Conservation (phyloP, 2,329 filamentous ascomycete genomes). For the Basipetospora sp. region DNA sequence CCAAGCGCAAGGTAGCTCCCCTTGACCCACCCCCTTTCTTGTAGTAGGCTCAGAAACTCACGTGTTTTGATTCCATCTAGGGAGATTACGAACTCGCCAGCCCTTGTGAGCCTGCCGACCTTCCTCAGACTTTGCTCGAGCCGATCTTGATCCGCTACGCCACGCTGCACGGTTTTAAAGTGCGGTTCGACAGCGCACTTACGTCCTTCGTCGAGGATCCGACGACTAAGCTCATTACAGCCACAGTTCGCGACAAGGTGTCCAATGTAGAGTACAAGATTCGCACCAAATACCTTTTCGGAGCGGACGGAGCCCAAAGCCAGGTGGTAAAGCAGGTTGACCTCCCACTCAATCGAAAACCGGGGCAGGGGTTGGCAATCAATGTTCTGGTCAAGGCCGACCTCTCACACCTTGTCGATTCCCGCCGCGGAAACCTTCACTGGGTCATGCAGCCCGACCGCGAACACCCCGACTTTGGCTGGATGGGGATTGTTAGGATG, state of each 20-base stretch:
- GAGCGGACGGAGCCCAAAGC: slow-evolving; percentile 33
- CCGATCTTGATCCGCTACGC: slow-evolving; percentile 26
- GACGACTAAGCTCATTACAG: slow-evolving; percentile 14
- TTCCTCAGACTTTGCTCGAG: slow-evolving; percentile 28
- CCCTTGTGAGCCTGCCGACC: slow-evolving; percentile 26
- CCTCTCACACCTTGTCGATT: slow-evolving; percentile 31
- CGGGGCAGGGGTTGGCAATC: slow-evolving; percentile 22
- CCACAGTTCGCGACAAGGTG: slow-evolving; percentile 21
- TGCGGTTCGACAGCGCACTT: slow-evolving; percentile 22
- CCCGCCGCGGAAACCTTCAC: slow-evolving; percentile 43
- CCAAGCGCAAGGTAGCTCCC: slow-evolving; percentile 25
- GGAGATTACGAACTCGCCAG: slow-evolving; percentile 27
- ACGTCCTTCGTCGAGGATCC: slow-evolving; percentile 15
- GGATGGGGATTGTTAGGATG: slow-evolving; percentile 38
- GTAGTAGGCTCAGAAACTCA: no score
- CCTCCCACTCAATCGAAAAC: slow-evolving; percentile 28
- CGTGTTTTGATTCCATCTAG: no score
- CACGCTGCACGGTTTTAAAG: slow-evolving; percentile 19
- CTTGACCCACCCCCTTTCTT: no score
- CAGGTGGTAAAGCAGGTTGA: slow-evolving; percentile 22
- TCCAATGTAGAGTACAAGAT: slow-evolving; percentile 25
- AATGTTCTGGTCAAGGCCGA: slow-evolving; percentile 32
- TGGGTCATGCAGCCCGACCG: slow-evolving; percentile 42
- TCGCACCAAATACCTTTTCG: slow-evolving; percentile 38
- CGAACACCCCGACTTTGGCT: slow-evolving; percentile 36